Percentiles rank a stretch among this genome's conserved stretches.
Conservation (phyloP, 2,329 filamentous ascomycete species). For the Penicillium sp. region DNA sequence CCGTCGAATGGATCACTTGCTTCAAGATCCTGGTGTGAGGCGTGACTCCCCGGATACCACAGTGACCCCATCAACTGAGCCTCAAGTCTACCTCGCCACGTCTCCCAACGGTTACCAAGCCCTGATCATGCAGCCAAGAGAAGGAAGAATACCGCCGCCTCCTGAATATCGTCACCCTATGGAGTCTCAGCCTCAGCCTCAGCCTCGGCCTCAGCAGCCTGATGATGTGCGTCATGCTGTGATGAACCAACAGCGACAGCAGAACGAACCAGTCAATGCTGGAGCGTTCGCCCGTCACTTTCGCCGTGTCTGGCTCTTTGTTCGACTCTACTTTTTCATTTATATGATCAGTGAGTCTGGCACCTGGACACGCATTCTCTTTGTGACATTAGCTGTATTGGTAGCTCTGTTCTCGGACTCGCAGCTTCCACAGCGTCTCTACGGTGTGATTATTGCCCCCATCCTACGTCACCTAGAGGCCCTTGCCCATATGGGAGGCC, state of each 20-base stretch:
- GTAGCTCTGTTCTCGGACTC: slow-evolving; percentile 45
- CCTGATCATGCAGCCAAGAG: not conserved
- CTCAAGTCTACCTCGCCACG: not conserved
- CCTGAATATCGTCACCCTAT: not conserved
- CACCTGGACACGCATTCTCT: slow-evolving; percentile 44
- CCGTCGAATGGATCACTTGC: not conserved
- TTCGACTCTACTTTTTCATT: slow-evolving; percentile 58
- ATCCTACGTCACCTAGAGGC: slow-evolving; percentile 47
- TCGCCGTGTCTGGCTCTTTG: slow-evolving; percentile 56
- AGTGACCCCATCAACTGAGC: not conserved
- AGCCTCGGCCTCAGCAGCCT: not conserved
- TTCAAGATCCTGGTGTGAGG: no score
- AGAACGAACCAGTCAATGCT: slow-evolving; percentile 27
- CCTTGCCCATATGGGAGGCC: slow-evolving; percentile 35
- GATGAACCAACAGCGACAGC: slow-evolving; percentile 28
- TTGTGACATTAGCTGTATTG: slow-evolving; percentile 40
- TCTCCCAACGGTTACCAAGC: not conserved
- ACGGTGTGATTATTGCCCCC: slow-evolving; percentile 37
- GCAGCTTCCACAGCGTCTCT: slow-evolving; percentile 35
- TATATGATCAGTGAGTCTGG: slow-evolving; percentile 57
- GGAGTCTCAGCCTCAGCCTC: not conserved
- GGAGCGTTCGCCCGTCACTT: slow-evolving; percentile 41
- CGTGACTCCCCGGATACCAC: no score
- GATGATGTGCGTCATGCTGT: slow-evolving; percentile 32
- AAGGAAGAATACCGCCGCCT: not conserved